phyloP scores from a whole-genome alignment of 768 basidiomycete genomes.

The Russula sp. region DNA sequence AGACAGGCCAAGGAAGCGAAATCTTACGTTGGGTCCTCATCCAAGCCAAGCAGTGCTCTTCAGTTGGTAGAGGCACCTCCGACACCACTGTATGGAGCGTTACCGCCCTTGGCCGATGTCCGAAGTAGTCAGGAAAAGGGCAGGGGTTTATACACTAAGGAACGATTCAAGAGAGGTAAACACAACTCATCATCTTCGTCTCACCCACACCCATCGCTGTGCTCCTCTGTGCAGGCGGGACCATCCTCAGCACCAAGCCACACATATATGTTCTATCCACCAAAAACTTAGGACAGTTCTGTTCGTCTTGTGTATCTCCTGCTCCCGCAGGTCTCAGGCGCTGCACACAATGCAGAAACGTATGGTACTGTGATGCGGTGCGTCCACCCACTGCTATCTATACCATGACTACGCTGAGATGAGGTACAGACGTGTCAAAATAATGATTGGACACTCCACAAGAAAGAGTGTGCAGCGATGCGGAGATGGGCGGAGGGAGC shows the following conservation, averaged over 20 bases:
- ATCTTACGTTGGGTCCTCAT: conserved; percentile 11
- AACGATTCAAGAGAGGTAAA: conserved; percentile 17
- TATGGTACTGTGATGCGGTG: conserved; percentile 76
- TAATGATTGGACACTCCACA: conserved; percentile 69
- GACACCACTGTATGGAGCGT: background rate
- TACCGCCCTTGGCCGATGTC: conserved; percentile 16
- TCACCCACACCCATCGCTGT: background rate
- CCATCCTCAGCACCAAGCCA: conserved; percentile 53
- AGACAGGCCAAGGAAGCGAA: conserved; percentile 17
- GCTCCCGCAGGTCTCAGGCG: conserved; percentile 46
- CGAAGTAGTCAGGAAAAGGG: conserved; percentile 13
- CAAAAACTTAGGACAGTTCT: conserved; percentile 52
- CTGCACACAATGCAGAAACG: conserved; percentile 64
- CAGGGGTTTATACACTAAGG: conserved; percentile 25
- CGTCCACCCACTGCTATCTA: conserved; percentile 27
- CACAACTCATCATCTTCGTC: background rate
- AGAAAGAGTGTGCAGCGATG: conserved; percentile 70
- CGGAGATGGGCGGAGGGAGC: conserved; percentile 49
- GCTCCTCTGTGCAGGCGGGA: conserved; percentile 42
- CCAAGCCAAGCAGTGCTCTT: background rate
- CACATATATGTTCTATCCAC: conserved; percentile 62
- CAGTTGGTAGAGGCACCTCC: background rate
- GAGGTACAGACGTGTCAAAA: conserved; percentile 56
- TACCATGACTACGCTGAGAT: conserved; percentile 3
- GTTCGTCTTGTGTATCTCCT: conserved; percentile 58